phyloP scores from a whole-genome alignment of 371 early-diverging fungal species.

The Dipsacomyces acuminosporus region DNA sequence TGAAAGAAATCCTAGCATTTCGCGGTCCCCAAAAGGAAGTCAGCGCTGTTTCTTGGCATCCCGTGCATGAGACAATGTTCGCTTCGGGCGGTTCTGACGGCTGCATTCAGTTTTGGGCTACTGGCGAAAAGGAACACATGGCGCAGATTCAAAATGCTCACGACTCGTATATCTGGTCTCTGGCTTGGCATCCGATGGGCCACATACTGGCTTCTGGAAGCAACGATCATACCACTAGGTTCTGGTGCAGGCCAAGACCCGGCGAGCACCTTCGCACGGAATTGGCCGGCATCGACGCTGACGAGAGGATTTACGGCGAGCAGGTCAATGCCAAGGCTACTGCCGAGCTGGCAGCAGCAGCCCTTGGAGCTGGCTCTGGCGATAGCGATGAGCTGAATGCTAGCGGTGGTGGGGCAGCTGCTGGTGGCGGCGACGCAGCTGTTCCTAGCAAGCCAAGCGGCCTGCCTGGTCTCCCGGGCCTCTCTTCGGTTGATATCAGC shows the following conservation, averaged over 20 bases:
- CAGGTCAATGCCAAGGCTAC: constrained; percentile 14
- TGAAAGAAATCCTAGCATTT: constrained; percentile 93
- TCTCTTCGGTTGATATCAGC: constrained; percentile 25
- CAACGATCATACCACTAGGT: constrained; percentile 97
- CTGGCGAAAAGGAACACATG: constrained; percentile 61
- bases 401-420: neutral
- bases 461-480: constrained; percentile 15
- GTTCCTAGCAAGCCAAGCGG: neutral
- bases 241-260: constrained; percentile 97
- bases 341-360: constrained; percentile 11
- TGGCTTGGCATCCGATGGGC: constrained; percentile 99
- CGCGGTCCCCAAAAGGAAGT: constrained; percentile 94
- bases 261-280: constrained; percentile 60
- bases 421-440: neutral
- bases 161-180: constrained; percentile 93
- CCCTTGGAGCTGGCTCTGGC: neutral
- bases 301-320: constrained; percentile 27
- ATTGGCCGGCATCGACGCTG: constrained; percentile 19
- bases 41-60: constrained; percentile 95
- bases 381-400: neutral
- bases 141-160: constrained; percentile 88
- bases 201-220: constrained; percentile 97
- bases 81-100: constrained; percentile 94
- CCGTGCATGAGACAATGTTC: constrained; percentile 86
- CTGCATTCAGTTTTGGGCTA: constrained; percentile 88